phyloP scores from a whole-genome alignment of 2,329 filamentous ascomycete species.

The Chrysosphaeria jannelii region DNA sequence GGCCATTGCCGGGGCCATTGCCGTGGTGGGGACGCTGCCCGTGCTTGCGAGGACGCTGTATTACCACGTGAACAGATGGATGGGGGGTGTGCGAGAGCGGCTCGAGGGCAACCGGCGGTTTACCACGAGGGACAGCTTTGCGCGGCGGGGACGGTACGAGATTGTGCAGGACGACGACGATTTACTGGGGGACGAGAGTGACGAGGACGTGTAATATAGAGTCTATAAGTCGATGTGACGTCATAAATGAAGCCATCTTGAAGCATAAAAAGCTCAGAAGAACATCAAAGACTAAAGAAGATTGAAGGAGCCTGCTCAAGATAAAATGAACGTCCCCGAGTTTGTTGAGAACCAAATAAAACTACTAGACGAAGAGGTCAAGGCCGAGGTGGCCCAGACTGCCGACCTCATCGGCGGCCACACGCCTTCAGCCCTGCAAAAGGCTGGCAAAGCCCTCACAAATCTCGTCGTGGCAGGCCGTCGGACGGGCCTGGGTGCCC shows the following conservation, averaged over 20 bases:
- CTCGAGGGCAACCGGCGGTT: slow-evolving; percentile 35
- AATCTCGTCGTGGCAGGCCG: slow-evolving; percentile 47
- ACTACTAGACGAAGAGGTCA: slow-evolving; percentile 40
- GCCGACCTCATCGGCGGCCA: slow-evolving; percentile 33
- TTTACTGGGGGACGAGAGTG: slow-evolving; percentile 72
- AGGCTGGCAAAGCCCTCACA: slow-evolving; percentile 48
- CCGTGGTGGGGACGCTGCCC: slow-evolving; percentile 31
- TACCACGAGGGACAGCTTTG: slow-evolving; percentile 70
- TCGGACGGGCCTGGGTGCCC: slow-evolving; percentile 75
- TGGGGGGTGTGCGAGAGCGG: slow-evolving; percentile 15
- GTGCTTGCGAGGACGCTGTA: slow-evolving; percentile 37
- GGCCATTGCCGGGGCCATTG: slow-evolving; percentile 31
- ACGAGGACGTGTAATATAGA: slow-evolving; percentile 59
- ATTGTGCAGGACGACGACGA: slow-evolving; percentile 84
- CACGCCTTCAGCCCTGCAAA: slow-evolving; percentile 37
- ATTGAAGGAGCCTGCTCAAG: too few species aligned
- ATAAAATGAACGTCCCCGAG: slow-evolving; percentile 30
- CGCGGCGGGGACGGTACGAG: slow-evolving; percentile 62
- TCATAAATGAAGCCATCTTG: too few species aligned
- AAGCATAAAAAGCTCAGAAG: too few species aligned
- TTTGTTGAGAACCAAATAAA: slow-evolving; percentile 43
- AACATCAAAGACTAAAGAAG: too few species aligned
- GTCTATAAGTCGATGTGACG: too few species aligned
- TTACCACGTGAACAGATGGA: too few species aligned
- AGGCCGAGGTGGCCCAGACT: slow-evolving; percentile 41